Base-by-base conservation (phyloP, 768 basidiomycete genomes). In the Calocybe cyanea region DNA sequence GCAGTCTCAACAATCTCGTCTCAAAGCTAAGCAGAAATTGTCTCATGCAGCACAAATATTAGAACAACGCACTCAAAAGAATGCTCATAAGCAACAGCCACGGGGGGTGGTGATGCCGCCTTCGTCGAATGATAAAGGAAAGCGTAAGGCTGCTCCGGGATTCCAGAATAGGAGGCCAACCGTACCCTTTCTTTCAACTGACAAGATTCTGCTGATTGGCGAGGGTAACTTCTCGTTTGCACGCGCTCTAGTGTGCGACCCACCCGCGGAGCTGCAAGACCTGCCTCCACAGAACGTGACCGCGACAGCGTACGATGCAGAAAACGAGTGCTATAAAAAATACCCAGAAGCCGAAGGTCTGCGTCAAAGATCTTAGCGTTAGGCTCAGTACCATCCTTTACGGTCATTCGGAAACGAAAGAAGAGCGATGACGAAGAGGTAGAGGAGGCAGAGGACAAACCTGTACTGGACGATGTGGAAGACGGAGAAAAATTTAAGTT, bases 181-280 rank as follows among this genome's bases (percentile, higher is more conserved):
- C 0, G 70, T 87, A 7, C 88, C 87, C 0, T 89, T 88, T 63
- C 62, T 60, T 11, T 58, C 77, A 0, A 80, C 77, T 7, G 83
- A 90, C 58, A 77, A 62, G 38, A 84, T 91, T 25, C 71, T 90
- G 17, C 74, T 95, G 23, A 69, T 98, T 42, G 95, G 94, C 7
- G 95, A 98, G 70, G 95, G 92, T 9, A 91, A 97, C 63, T 97
- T 98, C 58, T 95, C 94, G 1, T 98, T 90, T 56, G 76, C 92
- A 2, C 80, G 78, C 20, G 83, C 92, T 13, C 73, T 97, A 13
- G 64, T 89, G 20, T 54, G 69, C 10, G 62, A 70, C 48, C 62
- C 72, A 11, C 72, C 80, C 0, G 70, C 73, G 2, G 60, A 65
- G 6, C 58, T 88, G 35, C 70, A 69, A 23, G 65, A 72, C 50